phyloP scores from a whole-genome alignment of 148 eudicot species.

The Amaranthus palmeri region DNA sequence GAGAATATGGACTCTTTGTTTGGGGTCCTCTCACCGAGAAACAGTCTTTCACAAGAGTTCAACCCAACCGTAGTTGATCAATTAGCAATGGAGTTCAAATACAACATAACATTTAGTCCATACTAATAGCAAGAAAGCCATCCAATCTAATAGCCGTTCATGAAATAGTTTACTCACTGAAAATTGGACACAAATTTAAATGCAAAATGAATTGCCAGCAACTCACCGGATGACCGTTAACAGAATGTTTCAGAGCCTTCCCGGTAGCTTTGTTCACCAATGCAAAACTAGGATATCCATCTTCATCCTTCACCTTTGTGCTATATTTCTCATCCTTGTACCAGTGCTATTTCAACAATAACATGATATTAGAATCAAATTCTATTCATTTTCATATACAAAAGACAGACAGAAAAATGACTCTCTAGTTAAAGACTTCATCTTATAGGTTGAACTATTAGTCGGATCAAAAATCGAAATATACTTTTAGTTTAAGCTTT shows the following conservation, averaged over 20 bases:
- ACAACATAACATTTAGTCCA: neutral
- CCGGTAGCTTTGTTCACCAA: conserved; percentile 74
- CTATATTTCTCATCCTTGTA: conserved; percentile 75
- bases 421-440: neutral
- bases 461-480: neutral
- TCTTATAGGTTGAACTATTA: neutral
- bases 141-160: neutral
- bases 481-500: too few relatives aligned
- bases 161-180: neutral
- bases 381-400: neutral
- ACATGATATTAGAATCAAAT: neutral
- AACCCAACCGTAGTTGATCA: too few relatives aligned
- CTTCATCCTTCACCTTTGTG: conserved; percentile 71
- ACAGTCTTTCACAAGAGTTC: too few relatives aligned
- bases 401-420: neutral
- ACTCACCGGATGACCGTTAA: conserved; percentile 69
- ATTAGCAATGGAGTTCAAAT: neutral
- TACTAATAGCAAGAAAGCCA: neutral
- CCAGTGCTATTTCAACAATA: conserved; percentile 54
- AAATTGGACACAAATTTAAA: neutral
- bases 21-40: too few relatives aligned
- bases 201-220: neutral
- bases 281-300: conserved; percentile 69
- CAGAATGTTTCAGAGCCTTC: conserved; percentile 76
- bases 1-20: too few relatives aligned